These are phyloP conservation scores for Xylariaceae sp. DNA, from an alignment of 2,329 filamentous ascomycete species.

Conservation along the genomic window DNA sequence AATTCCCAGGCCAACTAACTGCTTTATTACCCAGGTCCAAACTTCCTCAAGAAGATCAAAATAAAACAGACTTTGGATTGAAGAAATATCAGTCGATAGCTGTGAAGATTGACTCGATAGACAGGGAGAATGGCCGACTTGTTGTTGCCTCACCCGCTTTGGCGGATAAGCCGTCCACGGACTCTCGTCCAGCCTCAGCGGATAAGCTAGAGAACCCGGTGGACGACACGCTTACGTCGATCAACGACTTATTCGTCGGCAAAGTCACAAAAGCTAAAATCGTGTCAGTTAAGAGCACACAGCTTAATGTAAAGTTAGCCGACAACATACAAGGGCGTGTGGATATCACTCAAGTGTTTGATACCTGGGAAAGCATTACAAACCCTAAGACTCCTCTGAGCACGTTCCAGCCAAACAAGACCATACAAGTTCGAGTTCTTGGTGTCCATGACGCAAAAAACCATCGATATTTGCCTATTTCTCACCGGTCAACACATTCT, in stretches of 20 bases:
- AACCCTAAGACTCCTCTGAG: conserved; percentile 82
- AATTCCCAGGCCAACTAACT: conserved; percentile 78
- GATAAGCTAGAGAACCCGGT: conserved; percentile 55
- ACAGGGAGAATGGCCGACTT: conserved; percentile 73
- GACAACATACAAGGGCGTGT: conserved; percentile 92
- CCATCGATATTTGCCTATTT: conserved; percentile 89
- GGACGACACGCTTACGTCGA: conserved; percentile 66
- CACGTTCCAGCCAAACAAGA: conserved; percentile 73
- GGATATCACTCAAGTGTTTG: conserved; percentile 88
- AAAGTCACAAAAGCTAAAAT: conserved; percentile 77
- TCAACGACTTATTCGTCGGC: conserved; percentile 78
- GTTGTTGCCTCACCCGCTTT: conserved; percentile 56
- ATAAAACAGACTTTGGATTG: conserved; percentile 77
- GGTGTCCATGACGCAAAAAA: conserved; percentile 90
- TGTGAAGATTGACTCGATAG: conserved; percentile 74
- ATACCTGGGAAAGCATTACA: conserved; percentile 84
- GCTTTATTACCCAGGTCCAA: conserved; percentile 82
- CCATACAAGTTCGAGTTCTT: conserved; percentile 76
- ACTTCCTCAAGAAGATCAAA: conserved; percentile 71
- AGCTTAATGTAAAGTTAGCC: conserved; percentile 87
- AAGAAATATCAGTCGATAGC: conserved; percentile 76
- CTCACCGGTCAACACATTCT: conserved; percentile 79
- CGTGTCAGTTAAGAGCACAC: conserved; percentile 85
- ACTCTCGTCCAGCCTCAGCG: conserved; percentile 40
- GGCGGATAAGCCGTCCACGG: conserved; percentile 48